A percentile compares a stretch with the other conserved stretches of the same genome.
phyloP scores from a whole-genome alignment of 306 rosid species.

The Cicer arietinum region DNA sequence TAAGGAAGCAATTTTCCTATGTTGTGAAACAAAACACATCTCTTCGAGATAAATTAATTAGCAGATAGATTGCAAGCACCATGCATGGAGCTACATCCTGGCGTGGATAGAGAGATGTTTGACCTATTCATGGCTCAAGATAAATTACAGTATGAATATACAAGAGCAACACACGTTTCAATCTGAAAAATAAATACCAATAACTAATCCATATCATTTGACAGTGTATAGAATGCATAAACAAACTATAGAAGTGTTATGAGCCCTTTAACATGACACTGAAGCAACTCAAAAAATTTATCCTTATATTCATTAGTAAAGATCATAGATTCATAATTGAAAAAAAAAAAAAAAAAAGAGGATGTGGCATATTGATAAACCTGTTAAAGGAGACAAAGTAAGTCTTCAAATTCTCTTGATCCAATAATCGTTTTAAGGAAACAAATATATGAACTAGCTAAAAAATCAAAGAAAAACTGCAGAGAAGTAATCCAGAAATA shows the following conservation, averaged over 20 bases:
- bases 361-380: slow-evolving; percentile 39
- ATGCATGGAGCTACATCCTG: background rate
- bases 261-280: slow-evolving; percentile 18
- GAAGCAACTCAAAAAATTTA: slow-evolving; percentile 22
- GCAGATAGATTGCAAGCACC: slow-evolving; percentile 30
- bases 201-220: slow-evolving; percentile 12
- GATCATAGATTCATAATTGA: background rate
- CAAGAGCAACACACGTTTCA: slow-evolving; percentile 17
- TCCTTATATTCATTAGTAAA: background rate
- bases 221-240: slow-evolving; percentile 1
- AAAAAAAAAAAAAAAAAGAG: background rate
- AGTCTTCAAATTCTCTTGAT: slow-evolving; percentile 41
- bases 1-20: slow-evolving; percentile 27
- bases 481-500: slow-evolving; percentile 45
- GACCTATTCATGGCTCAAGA: background rate
- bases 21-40: slow-evolving; percentile 29
- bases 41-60: slow-evolving; percentile 25
- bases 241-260: background rate
- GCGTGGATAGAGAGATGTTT: slow-evolving; percentile 15
- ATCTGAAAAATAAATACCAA: slow-evolving; percentile 30
- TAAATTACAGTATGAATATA: slow-evolving; percentile 24
- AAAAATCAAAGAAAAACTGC: slow-evolving; percentile 21
- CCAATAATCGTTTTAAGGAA: slow-evolving; percentile 12
- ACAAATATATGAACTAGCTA: slow-evolving; percentile 11
- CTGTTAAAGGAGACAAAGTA: slow-evolving; percentile 37